A percentile compares a stretch with the other conserved stretches of the same genome.
Conservation (phyloP, 805 yeast genomes). For the Teunomyces aglyptinius region DNA sequence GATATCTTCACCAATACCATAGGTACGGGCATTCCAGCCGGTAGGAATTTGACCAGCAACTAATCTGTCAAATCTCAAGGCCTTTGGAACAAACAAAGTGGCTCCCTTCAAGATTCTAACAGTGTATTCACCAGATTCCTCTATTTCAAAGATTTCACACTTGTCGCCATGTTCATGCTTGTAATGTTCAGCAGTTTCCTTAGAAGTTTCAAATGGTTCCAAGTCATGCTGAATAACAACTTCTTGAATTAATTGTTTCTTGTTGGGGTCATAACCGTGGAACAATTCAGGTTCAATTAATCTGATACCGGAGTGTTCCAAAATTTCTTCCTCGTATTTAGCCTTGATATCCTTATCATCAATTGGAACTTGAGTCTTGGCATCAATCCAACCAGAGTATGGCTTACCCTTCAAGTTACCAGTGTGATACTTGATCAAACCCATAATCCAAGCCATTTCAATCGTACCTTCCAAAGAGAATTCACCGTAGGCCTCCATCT, state of each 20-base stretch:
- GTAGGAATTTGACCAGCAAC: constrained; percentile 95
- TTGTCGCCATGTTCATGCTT: constrained; percentile 90
- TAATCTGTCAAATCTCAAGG: constrained; percentile 68
- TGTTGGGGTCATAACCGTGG: constrained; percentile 89
- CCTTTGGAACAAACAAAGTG: constrained; percentile 85
- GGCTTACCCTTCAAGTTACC: constrained; percentile 87
- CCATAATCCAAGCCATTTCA: constrained; percentile 99
- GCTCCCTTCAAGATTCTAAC: constrained; percentile 94
- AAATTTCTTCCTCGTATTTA: constrained; percentile 84
- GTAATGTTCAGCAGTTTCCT: constrained; percentile 94
- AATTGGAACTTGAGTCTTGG: constrained; percentile 87
- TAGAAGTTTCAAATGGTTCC: constrained; percentile 92
- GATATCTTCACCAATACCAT: constrained; percentile 93
- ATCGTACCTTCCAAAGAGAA: constrained; percentile 96
- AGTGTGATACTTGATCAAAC: constrained; percentile 90
- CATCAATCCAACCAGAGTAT: constrained; percentile 96
- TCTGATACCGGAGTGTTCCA: constrained; percentile 96
- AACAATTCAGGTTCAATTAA: constrained; percentile 94
- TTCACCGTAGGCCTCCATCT: constrained; percentile 94
- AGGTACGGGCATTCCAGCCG: constrained; percentile 95
- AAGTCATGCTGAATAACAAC: constrained; percentile 94
- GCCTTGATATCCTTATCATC: constrained; percentile 92
- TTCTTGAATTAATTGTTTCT: constrained; percentile 92
- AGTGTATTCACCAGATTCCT: constrained; percentile 88
- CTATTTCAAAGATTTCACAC: constrained; percentile 86